Percentiles rank a stretch among this genome's conserved stretches.
phyloP scores from a whole-genome alignment of 2,329 filamentous ascomycete species.

The Acarospora socialis region DNA sequence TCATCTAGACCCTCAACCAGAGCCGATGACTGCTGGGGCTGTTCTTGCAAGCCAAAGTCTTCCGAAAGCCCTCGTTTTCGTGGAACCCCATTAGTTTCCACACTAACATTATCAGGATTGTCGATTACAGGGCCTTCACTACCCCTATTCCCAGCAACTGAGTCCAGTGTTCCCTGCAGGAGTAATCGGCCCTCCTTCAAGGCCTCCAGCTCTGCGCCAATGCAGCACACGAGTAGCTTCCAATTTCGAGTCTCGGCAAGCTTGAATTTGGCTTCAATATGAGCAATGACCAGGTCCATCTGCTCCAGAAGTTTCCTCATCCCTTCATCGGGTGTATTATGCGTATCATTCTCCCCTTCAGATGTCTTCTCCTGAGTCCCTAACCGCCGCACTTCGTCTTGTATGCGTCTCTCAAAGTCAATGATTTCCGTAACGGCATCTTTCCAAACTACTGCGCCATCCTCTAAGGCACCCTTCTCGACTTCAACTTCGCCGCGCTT shows the following conservation, averaged over 20 bases:
- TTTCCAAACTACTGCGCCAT: constrained; percentile 45
- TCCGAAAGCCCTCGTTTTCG: constrained; percentile 23
- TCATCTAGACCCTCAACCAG: constrained; percentile 21
- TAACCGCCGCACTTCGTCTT: constrained; percentile 25
- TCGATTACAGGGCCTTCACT: not conserved
- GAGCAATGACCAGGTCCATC: constrained; percentile 32
- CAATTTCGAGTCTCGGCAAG: constrained; percentile 40
- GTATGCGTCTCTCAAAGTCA: constrained; percentile 37
- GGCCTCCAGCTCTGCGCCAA: constrained; percentile 48
- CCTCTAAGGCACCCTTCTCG: constrained; percentile 43
- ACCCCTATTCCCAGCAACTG: constrained; percentile 11
- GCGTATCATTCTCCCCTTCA: not conserved
- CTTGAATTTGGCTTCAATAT: constrained; percentile 35
- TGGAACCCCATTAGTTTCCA: constrained; percentile 17
- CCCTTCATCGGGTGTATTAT: not conserved
- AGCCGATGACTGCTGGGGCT: constrained; percentile 13
- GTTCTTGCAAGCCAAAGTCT: constrained; percentile 21
- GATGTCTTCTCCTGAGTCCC: not conserved
- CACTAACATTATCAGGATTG: constrained; percentile 6
- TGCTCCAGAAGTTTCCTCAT: constrained; percentile 25
- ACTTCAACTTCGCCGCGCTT: constrained; percentile 33
- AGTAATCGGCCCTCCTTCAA: constrained; percentile 26
- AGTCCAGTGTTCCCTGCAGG: constrained; percentile 23
- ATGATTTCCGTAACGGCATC: constrained; percentile 37
- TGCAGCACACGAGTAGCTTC: constrained; percentile 47